These are phyloP conservation scores for Lyophyllum atratum DNA, from an alignment of 768 basidiomycete species.

Conservation along the genomic window DNA sequence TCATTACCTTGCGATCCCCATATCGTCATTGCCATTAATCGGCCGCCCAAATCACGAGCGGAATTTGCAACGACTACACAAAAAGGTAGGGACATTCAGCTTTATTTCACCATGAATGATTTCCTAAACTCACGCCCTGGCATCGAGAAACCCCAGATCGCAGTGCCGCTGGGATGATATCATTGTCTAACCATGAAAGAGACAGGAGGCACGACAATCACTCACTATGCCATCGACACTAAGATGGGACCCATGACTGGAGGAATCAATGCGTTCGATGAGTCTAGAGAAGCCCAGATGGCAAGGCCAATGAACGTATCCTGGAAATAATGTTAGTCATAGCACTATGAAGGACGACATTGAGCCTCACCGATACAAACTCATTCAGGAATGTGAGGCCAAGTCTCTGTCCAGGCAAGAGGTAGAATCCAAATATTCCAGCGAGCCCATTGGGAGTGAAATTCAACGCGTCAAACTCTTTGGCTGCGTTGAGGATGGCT, in stretches of 20 bases:
- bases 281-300: slow-evolving; percentile 57
- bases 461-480: slow-evolving; percentile 23
- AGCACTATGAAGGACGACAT: neutral
- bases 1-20: slow-evolving; percentile 50
- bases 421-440: slow-evolving; percentile 58
- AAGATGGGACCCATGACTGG: slow-evolving; percentile 53
- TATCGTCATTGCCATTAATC: slow-evolving; percentile 61
- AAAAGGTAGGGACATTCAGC: neutral
- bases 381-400: slow-evolving; percentile 54
- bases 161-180: slow-evolving; percentile 41
- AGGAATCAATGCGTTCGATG: slow-evolving; percentile 58
- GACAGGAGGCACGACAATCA: slow-evolving; percentile 2
- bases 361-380: slow-evolving; percentile 49
- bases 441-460: slow-evolving; percentile 45
- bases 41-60: slow-evolving; percentile 68
- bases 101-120: neutral
- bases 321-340: slow-evolving; percentile 20
- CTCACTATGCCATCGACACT: slow-evolving; percentile 63
- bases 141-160: slow-evolving; percentile 63
- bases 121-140: slow-evolving; percentile 40
- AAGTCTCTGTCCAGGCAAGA: slow-evolving; percentile 44
- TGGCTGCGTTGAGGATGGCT: slow-evolving; percentile 24
- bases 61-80: slow-evolving; percentile 59
- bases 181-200: neutral
- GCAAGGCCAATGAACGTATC: slow-evolving; percentile 50